Evolutionary conservation across 176 grass and related monocot genomes (phyloP).

Genomic region (Calamus simplicifolius): DNA sequence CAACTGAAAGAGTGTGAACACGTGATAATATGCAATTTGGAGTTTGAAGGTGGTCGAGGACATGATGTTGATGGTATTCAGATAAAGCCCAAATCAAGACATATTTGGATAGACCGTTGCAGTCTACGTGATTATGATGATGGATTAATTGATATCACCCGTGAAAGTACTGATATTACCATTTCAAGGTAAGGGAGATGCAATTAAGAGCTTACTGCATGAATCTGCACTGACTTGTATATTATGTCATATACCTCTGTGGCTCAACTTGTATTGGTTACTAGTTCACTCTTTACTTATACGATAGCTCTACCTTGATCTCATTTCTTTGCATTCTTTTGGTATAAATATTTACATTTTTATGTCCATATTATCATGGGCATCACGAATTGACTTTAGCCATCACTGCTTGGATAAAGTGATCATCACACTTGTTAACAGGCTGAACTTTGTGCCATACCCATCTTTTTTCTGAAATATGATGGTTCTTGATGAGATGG

Average conservation of each 20-base stretch:
- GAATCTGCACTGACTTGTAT: neutral
- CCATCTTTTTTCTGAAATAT: too few species aligned
- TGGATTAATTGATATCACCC: slow-evolving; percentile 70
- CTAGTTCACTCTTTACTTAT: too few species aligned
- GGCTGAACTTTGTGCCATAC: too few species aligned
- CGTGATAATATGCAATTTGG: slow-evolving; percentile 66
- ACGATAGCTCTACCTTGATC: too few species aligned
- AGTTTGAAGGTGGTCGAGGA: slow-evolving; percentile 55
- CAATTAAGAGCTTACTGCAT: too few species aligned
- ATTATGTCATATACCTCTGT: neutral
- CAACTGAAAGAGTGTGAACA: slow-evolving; percentile 65
- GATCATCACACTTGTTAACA: too few species aligned
- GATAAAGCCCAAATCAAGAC: slow-evolving; percentile 47
- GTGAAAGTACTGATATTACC: slow-evolving; percentile 70
- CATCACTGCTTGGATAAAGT: too few species aligned
- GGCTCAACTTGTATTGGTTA: neutral
- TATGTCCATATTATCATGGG: too few species aligned
- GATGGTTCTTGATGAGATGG: too few species aligned
- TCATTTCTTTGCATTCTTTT: too few species aligned
- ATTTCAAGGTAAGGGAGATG: slow-evolving; percentile 39
- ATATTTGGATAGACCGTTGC: slow-evolving; percentile 80
- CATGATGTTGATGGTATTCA: slow-evolving; percentile 80
- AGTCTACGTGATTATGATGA: slow-evolving; percentile 65
- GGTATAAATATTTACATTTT: too few species aligned
- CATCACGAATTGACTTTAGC: too few species aligned